Evolutionary conservation across 108 stramenopile genomes (phyloP), one percentile per base, ranked within the genome.

Genomic region (Conticribra weissflogii): DNA sequence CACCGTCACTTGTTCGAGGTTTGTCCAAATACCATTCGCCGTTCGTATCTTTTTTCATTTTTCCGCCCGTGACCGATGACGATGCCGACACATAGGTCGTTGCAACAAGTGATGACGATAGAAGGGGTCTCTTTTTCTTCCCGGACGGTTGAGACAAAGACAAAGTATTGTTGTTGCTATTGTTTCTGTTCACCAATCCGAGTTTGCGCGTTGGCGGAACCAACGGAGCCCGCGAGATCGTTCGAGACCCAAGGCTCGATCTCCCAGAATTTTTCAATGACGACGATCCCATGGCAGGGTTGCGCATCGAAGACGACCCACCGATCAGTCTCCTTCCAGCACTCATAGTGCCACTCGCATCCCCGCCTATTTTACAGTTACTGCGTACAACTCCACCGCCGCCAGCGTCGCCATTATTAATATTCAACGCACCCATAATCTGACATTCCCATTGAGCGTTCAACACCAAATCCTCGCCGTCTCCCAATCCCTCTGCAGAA

Each of bases 371-470:
- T n/a, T n/a, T n/a, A n/a, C n/a, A n/a, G n/a, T n/a, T n/a, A n/a
- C n/a, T n/a, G n/a, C n/a, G n/a, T n/a, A n/a, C n/a, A n/a, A n/a
- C n/a, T n/a, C n/a, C 36, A 12, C 12, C 36, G 16, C 65, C 52
- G 21, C 24, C 56, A 50, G 63, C 44, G 36, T 30, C 46, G 3
- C 34, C 65, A 34, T 31, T 51, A 17, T 21, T 12, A 0, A 31
- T 7, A 23, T 66, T 25, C 52, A 66, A 16, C 32, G 56, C 3
- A 24, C 29, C 15, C 9, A 68, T 34, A 46, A 70, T 68, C 46
- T 59, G 34, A 52, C 73, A 75, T 36, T 67, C 59, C 68, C 79
- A 75, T 29, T 63, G 74, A 16, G 73, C 68, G 50, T 58, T 66
- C 61, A 76, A 29, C 1, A 59, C 16, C 16, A 69, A 51, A 2